A percentile compares a stretch with the other conserved stretches of the same genome.
These are phyloP conservation scores for Kuraishia ogatae DNA, from an alignment of 805 yeast genomes.

Conservation along the genomic window DNA sequence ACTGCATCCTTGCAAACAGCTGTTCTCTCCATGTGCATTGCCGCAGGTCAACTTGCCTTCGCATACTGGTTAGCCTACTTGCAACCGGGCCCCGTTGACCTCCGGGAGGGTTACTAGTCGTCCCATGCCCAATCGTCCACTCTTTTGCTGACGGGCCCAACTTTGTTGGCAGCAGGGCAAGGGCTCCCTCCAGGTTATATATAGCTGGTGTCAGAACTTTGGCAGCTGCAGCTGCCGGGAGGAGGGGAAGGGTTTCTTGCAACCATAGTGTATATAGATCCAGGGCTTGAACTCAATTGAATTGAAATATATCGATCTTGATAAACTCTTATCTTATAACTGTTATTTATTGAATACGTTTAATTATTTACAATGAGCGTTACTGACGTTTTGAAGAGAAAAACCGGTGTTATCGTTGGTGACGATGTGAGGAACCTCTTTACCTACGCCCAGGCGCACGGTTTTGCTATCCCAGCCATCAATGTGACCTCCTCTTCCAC, in stretches of 20 bases:
- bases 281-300: neutral
- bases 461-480: slow-evolving; percentile 97
- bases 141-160: neutral
- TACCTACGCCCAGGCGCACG: slow-evolving; percentile 86
- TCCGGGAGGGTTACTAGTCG: neutral
- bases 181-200: neutral
- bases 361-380: slow-evolving; percentile 39
- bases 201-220: neutral
- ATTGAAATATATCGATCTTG: neutral
- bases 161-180: neutral
- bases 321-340: neutral
- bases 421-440: slow-evolving; percentile 86
- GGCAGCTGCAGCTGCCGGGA: neutral
- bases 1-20: neutral
- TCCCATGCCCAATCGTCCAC: neutral
- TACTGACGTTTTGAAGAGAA: slow-evolving; percentile 72
- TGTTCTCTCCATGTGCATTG: neutral
- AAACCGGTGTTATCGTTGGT: slow-evolving; percentile 97
- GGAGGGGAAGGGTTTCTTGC: neutral
- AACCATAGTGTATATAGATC: neutral
- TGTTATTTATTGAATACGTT: neutral
- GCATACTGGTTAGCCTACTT: neutral
- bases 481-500: slow-evolving; percentile 98
- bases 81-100: neutral
- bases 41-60: neutral